Evolutionary conservation across 306 rosid species (phyloP).

Genomic region (Prunus padus): DNA sequence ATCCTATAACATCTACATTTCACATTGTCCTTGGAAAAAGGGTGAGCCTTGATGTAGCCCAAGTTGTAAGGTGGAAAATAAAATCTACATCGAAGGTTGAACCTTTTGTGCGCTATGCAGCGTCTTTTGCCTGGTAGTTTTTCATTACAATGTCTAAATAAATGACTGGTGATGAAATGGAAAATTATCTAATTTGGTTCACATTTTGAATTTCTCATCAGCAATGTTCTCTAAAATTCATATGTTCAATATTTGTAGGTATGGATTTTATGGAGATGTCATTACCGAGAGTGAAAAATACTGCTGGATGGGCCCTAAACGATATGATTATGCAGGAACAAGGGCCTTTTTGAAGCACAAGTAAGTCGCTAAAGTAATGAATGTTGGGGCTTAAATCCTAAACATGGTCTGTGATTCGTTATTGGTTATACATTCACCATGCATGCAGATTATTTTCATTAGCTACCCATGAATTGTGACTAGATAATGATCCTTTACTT

Average conservation of each 20-base stretch:
- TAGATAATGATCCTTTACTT: not conserved
- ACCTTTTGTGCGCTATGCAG: constrained; percentile 84
- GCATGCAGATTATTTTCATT: not conserved
- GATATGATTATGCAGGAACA: constrained; percentile 95
- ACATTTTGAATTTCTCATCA: constrained; percentile 21
- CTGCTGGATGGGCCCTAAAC: constrained; percentile 97
- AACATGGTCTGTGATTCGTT: not conserved
- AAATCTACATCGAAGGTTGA: constrained; percentile 66
- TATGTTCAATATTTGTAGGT: constrained; percentile 47
- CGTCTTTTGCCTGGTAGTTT: constrained; percentile 92
- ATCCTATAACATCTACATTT: constrained; percentile 82
- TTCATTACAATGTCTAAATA: constrained; percentile 14
- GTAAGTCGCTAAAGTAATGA: constrained; percentile 30
- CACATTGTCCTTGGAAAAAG: constrained; percentile 86
- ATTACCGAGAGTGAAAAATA: constrained; percentile 88
- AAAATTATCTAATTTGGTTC: constrained; percentile 4
- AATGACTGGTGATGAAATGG: not conserved
- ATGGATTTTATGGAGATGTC: constrained; percentile 98
- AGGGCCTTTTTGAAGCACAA: constrained; percentile 80
- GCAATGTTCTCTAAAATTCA: constrained; percentile 28
- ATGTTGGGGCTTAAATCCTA: not conserved
- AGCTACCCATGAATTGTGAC: not conserved
- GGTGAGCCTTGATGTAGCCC: constrained; percentile 85
- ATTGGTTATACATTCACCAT: not conserved
- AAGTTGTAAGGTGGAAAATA: constrained; percentile 91